Percentiles rank a stretch among this genome's conserved stretches.
Evolutionary conservation across 441 rosid genomes (phyloP).

Genomic region (Macaranga tanarius): DNA sequence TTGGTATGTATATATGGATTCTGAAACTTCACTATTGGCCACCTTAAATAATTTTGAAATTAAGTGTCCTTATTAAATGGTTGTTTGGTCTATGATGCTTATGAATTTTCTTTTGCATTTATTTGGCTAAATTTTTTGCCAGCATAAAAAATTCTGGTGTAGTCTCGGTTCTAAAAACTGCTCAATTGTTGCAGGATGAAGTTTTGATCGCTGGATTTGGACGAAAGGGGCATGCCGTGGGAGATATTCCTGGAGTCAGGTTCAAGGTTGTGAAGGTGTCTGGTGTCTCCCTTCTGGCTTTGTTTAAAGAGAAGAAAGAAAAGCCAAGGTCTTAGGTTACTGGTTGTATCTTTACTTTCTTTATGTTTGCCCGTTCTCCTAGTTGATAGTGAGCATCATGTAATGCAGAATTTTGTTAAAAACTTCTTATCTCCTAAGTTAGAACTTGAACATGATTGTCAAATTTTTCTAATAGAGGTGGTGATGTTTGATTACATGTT

Average conservation of each 20-base stretch:
- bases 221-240: slow-evolving; percentile 75
- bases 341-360: not conserved
- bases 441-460: not conserved
- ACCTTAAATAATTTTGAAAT: no score
- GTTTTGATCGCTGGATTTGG: slow-evolving; percentile 80
- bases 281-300: slow-evolving; percentile 67
- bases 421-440: not conserved
- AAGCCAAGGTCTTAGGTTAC: slow-evolving; percentile 61
- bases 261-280: slow-evolving; percentile 84
- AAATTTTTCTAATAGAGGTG: not conserved
- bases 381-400: slow-evolving; percentile 1
- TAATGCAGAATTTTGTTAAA: slow-evolving; percentile 6
- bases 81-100: not conserved
- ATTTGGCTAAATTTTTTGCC: no score
- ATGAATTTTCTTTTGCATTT: not conserved
- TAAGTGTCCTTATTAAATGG: not conserved
- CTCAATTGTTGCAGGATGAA: slow-evolving; percentile 48
- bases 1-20: no score
- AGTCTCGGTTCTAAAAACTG: not conserved
- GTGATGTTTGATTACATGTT: not conserved
- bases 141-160: no score
- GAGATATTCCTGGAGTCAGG: slow-evolving; percentile 83
- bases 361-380: not conserved
- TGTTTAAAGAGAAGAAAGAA: slow-evolving; percentile 77
- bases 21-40: no score